Evolutionary conservation across 805 yeast species (phyloP), one percentile per base, ranked within the genome.

Genomic region (Nadsonia fulvescens): DNA sequence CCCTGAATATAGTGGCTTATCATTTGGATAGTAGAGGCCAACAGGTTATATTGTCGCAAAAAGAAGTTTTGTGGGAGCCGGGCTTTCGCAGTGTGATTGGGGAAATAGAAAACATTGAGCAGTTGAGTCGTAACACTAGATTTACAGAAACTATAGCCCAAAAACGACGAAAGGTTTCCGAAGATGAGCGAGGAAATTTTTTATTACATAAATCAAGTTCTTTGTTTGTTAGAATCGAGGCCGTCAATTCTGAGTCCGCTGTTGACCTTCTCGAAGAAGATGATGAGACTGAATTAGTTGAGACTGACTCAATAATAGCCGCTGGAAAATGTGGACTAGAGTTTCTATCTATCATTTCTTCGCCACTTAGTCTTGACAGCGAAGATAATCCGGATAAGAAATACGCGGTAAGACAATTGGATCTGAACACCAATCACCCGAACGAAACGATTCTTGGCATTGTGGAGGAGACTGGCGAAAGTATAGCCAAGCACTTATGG

Each of bases 401-500:
- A 3, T 16, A 27, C 9, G 12, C 29, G 8, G 13, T 27, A 5
- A 12, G 29, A 21, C 15, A 17, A 6, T 21, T 27, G 7, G 25
- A 27, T n/a, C n/a, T n/a, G n/a, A 13, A 16, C 14, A 22, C 12
- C 12, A 6, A 9, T 23, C 9, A 14, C 15, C 20, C 20, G 25
- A 12, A 8, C 20, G 3, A 16, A 19, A n/a, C 23, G 14, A 14
- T 27, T 8, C 11, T 36, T 9, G 27, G 14, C 14, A 28, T 55
- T 15, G 33, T 32, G 15, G 62, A 57, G 29, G 60, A 57, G 23
- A 33, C 51, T 1, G 55, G 58, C 2, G 47, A 55, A 19, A 51
- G 46, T 26, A 51, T 57, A 15, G 62, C 61, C 9, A 38, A 57
- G 18, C 61, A 57, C 31, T 31, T 57, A 12, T 57, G 63, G 63